Evolutionary conservation across 140 eudicot genomes (phyloP).

Genomic region (Bidens hawaiensis): DNA sequence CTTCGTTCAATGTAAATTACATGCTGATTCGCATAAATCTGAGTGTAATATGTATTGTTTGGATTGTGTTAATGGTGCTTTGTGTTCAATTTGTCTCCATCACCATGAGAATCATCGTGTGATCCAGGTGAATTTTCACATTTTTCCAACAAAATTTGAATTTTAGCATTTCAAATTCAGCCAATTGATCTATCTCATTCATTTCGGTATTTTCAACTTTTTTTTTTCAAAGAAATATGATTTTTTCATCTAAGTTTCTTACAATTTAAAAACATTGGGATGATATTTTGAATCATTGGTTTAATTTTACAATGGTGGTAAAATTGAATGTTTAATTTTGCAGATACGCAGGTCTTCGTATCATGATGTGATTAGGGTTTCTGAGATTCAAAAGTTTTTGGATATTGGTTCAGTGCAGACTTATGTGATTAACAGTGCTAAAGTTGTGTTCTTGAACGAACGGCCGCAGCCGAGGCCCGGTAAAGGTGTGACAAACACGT

Average conservation of each 20-base stretch:
- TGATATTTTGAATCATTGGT: background rate
- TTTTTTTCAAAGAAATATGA: too few species aligned
- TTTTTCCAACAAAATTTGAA: background rate
- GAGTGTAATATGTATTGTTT: slow-evolving; percentile 9
- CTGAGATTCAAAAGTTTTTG: slow-evolving; percentile 53
- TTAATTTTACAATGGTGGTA: background rate
- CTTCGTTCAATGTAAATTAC: slow-evolving; percentile 7
- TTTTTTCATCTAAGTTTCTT: too few species aligned
- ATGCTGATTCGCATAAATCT: slow-evolving; percentile 5
- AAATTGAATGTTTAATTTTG: background rate
- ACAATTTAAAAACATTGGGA: too few species aligned
- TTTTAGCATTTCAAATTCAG: background rate
- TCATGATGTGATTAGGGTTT: slow-evolving; percentile 64
- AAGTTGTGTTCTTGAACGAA: slow-evolving; percentile 77
- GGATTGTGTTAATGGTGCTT: slow-evolving; percentile 4
- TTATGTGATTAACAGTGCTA: slow-evolving; percentile 78
- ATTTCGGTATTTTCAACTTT: background rate
- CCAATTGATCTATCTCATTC: too few species aligned
- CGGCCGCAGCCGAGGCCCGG: slow-evolving; percentile 86
- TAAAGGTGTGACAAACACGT: slow-evolving; percentile 80
- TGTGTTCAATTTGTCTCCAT: background rate
- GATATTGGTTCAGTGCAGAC: slow-evolving; percentile 60
- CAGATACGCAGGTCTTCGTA: slow-evolving; percentile 74
- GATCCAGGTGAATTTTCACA: background rate
- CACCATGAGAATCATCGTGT: background rate